These are phyloP conservation scores for Leishmania braziliensis DNA, from an alignment of 208 protist species.

Conservation along the genomic window DNA sequence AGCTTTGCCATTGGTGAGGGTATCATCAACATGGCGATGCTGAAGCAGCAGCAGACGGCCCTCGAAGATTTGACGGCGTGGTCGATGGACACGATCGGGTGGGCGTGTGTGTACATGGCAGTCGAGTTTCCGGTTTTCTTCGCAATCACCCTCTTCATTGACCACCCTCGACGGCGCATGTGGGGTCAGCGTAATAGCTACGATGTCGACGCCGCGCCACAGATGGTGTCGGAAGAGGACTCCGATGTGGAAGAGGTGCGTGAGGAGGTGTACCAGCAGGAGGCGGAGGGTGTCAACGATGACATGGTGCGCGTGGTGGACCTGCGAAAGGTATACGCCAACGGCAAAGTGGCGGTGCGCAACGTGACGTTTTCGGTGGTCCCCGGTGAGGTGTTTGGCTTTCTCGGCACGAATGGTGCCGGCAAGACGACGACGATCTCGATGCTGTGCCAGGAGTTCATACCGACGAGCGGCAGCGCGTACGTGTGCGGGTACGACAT, in stretches of 20 bases:
- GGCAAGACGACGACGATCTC: constrained; percentile 89
- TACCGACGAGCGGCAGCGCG: constrained; percentile 60
- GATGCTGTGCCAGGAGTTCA: constrained; percentile 82
- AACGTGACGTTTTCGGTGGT: constrained; percentile 77
- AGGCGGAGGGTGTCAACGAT: constrained; percentile 26
- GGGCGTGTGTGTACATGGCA: constrained; percentile 49
- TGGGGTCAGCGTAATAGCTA: constrained; percentile 26
- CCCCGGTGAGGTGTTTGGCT: constrained; percentile 82
- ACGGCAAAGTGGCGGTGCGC: constrained; percentile 62
- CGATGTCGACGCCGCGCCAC: constrained; percentile 19
- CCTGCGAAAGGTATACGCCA: constrained; percentile 52
- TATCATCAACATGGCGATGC: constrained; percentile 52
- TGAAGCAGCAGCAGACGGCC: constrained; percentile 26
- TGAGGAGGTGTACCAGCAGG: constrained; percentile 34
- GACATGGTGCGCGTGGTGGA: constrained; percentile 59
- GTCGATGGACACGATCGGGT: constrained; percentile 34
- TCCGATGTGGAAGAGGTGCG: constrained; percentile 51
- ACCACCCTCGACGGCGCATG: constrained; percentile 39
- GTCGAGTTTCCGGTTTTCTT: constrained; percentile 45
- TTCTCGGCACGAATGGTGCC: constrained; percentile 91
- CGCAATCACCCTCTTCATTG: constrained; percentile 39
- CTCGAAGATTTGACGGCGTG: constrained; percentile 25
- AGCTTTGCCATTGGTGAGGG: constrained; percentile 62
- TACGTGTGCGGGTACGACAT: constrained; percentile 62
- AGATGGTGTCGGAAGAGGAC: constrained; percentile 38